These are phyloP conservation scores for Xylariaceae sp. DNA, from an alignment of 2,329 filamentous ascomycete species.

Conservation along the genomic window DNA sequence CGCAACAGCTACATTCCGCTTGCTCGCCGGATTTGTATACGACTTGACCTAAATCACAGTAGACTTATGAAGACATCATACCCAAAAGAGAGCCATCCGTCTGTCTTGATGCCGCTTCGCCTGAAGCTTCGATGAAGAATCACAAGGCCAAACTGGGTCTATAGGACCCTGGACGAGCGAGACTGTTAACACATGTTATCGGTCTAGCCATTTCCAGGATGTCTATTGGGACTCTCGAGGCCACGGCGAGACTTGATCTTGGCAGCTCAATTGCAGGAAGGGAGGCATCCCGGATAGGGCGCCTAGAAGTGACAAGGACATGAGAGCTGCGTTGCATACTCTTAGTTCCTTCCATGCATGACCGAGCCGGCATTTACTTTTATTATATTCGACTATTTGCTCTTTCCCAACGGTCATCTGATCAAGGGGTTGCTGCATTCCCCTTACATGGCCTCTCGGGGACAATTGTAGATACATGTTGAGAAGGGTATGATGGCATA, in stretches of 20 bases:
- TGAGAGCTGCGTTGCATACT: slow-evolving; percentile 25
- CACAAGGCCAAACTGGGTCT: slow-evolving; percentile 19
- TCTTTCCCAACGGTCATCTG: slow-evolving; percentile 30
- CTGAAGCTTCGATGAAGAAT: slow-evolving; percentile 22
- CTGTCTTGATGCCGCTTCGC: slow-evolving; percentile 20
- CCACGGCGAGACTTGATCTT: slow-evolving; percentile 19
- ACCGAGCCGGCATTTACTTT: slow-evolving; percentile 44
- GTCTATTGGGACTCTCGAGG: slow-evolving; percentile 18
- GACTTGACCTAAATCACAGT: slow-evolving; percentile 22
- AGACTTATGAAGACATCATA: slow-evolving; percentile 13
- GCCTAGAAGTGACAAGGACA: slow-evolving; percentile 23
- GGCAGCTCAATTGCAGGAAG: slow-evolving; percentile 19
- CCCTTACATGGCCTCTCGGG: slow-evolving; percentile 25
- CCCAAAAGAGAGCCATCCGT: slow-evolving; percentile 13
- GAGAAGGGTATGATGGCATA: slow-evolving; percentile 27
- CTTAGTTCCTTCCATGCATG: slow-evolving; percentile 49
- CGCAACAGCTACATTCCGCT: slow-evolving; percentile 30
- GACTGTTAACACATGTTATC: slow-evolving; percentile 12
- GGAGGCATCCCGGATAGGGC: slow-evolving; percentile 17
- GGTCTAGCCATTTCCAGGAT: slow-evolving; percentile 21
- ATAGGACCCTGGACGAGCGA: slow-evolving; percentile 20
- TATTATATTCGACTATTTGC: slow-evolving; percentile 35
- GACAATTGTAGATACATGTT: slow-evolving; percentile 26
- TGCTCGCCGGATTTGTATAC: slow-evolving; percentile 25
- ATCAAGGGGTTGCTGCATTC: slow-evolving; percentile 30